Conservation (phyloP, 257 asterid genomes). For the Avicennia marina region DNA sequence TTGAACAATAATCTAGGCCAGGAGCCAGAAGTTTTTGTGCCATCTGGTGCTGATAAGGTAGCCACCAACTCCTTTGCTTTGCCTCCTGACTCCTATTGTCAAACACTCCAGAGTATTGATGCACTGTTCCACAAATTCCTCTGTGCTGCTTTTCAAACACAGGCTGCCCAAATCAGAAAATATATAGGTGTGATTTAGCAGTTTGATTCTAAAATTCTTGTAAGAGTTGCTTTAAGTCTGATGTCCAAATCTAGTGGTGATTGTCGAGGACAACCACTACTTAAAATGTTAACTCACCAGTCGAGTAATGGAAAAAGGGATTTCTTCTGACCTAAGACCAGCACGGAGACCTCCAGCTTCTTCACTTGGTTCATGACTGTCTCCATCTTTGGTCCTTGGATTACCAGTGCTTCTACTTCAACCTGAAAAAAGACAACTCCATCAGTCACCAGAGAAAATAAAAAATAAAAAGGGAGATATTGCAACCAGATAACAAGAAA, state of each 20-base stretch:
- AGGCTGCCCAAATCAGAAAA: slow-evolving; percentile 31
- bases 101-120: slow-evolving; percentile 65
- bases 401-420: slow-evolving; percentile 80
- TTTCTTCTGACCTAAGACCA: slow-evolving; percentile 67
- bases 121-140: slow-evolving; percentile 72
- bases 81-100: slow-evolving; percentile 79
- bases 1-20: too few relatives aligned
- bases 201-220: not conserved
- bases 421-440: slow-evolving; percentile 35
- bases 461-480: too few relatives aligned
- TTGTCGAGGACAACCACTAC: too few relatives aligned
- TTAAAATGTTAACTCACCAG: slow-evolving; percentile 31
- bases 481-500: too few relatives aligned
- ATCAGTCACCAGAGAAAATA: too few relatives aligned
- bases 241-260: too few relatives aligned
- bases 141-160: slow-evolving; percentile 49
- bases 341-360: slow-evolving; percentile 85
- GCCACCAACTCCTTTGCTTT: slow-evolving; percentile 74
- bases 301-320: slow-evolving; percentile 47
- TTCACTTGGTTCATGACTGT: slow-evolving; percentile 79
- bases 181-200: too few relatives aligned
- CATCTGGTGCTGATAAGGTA: slow-evolving; percentile 32
- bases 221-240: not conserved
- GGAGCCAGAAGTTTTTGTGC: slow-evolving; percentile 37
- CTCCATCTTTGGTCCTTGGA: slow-evolving; percentile 73